A percentile compares a stretch with the other conserved stretches of the same genome.
These are phyloP conservation scores for Clavispora vitiphila DNA, from an alignment of 805 yeast genomes.

Conservation along the genomic window DNA sequence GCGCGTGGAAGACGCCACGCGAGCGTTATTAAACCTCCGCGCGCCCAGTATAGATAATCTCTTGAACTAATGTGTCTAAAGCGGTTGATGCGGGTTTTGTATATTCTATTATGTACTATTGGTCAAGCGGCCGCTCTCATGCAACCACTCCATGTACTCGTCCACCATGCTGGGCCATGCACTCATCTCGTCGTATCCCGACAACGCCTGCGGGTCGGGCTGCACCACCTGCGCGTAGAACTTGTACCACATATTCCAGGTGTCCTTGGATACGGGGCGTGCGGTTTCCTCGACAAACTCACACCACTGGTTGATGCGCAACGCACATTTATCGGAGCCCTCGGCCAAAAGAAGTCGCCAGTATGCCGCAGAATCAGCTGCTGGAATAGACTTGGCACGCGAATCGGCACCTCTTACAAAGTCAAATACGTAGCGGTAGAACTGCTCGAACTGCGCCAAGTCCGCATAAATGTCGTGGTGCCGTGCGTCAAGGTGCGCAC, in stretches of 20 bases:
- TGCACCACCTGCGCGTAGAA: conserved; percentile 49
- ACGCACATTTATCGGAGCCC: conserved; percentile 4
- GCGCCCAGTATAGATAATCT: conserved; percentile 39
- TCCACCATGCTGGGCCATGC: conserved; percentile 94
- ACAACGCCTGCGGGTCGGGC: conserved; percentile 45
- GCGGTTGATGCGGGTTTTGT: not conserved
- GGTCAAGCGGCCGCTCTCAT: conserved; percentile 18
- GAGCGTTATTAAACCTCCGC: conserved; percentile 34
- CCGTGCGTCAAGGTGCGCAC: conserved; percentile 2
- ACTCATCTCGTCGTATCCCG: conserved; percentile 66
- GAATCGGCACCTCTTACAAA: conserved; percentile 55
- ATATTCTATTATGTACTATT: not conserved
- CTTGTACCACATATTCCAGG: conserved; percentile 79
- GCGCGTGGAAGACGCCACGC: conserved; percentile 28
- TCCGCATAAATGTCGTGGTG: conserved; percentile 18
- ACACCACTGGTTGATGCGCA: conserved; percentile 52
- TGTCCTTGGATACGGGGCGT: conserved; percentile 58
- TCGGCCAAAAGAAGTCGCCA: conserved; percentile 63
- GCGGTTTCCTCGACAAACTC: conserved; percentile 45
- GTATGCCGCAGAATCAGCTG: conserved; percentile 64
- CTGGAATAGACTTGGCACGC: conserved; percentile 45
- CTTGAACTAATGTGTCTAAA: conserved; percentile 22
- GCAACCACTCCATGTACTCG: conserved; percentile 63
- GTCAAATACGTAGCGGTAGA: conserved; percentile 69
- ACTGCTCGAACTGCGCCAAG: conserved; percentile 41